phyloP scores from a whole-genome alignment of 441 rosid genomes.

The Isatis lusitanica region DNA sequence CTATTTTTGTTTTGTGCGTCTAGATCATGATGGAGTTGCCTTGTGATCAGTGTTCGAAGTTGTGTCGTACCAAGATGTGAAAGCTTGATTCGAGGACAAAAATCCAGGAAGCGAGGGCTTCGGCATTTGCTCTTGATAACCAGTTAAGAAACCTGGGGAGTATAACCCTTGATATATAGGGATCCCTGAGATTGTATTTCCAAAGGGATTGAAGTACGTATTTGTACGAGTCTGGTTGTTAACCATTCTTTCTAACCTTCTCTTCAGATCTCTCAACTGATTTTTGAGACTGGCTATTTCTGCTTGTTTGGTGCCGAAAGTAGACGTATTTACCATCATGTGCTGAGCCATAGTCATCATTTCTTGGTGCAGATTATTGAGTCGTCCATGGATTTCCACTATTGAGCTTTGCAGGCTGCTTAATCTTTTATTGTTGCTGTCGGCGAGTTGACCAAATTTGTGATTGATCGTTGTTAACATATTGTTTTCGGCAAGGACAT shows the following conservation, averaged over 20 bases:
- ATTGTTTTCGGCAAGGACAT: background rate
- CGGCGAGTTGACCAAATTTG: background rate
- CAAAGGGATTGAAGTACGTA: background rate
- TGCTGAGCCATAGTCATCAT: background rate
- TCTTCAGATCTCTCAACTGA: background rate
- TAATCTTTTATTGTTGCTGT: background rate
- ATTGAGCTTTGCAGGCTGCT: background rate
- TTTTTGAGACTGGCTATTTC: background rate
- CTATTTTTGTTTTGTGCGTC: no score
- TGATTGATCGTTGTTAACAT: background rate
- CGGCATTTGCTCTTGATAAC: no score
- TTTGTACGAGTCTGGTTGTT: background rate
- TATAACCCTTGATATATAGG: background rate
- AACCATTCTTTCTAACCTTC: background rate
- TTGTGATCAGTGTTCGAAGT: no score
- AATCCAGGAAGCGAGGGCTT: no score
- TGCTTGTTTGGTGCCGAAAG: background rate
- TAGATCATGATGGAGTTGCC: no score
- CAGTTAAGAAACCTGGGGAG: background rate
- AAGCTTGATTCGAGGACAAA: no score
- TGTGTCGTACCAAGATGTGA: no score
- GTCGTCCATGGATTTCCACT: background rate
- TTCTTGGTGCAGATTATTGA: background rate
- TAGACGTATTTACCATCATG: background rate
- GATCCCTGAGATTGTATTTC: background rate